Conservation (phyloP, 345 rosid species). For the Tarenaya hassleriana region DNA sequence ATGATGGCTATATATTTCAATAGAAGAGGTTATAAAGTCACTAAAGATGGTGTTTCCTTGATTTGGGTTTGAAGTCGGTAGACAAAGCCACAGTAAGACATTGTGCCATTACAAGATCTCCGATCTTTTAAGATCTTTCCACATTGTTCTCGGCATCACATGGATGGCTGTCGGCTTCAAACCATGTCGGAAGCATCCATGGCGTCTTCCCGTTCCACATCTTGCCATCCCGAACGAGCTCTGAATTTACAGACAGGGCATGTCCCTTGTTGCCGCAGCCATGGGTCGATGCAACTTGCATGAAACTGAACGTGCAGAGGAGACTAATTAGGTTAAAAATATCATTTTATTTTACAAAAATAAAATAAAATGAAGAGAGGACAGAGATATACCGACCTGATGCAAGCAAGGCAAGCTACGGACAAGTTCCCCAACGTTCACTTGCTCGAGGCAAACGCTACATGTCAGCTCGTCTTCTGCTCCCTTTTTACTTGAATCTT, state of each 20-base stretch:
- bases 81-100: too few species aligned
- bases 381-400: conserved; percentile 37
- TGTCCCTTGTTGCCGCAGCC: conserved; percentile 80
- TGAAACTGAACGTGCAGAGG: conserved; percentile 55
- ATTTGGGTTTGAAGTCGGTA: too few species aligned
- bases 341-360: too few species aligned
- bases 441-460: conserved; percentile 83
- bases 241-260: conserved; percentile 76
- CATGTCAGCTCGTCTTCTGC: conserved; percentile 69
- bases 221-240: conserved; percentile 64
- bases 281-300: conserved; percentile 70
- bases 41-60: too few species aligned
- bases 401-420: conserved; percentile 77
- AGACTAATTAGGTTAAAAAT: not conserved
- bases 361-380: not conserved
- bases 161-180: too few species aligned
- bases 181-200: conserved; percentile 53
- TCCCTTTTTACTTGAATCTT: conserved; percentile 41
- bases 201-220: conserved; percentile 32
- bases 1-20: too few species aligned
- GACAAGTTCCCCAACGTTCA: conserved; percentile 47
- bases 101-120: conserved; percentile 7
- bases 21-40: too few species aligned
- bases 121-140: too few species aligned
- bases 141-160: too few species aligned